Conservation (phyloP, 768 basidiomycete genomes). For the Crassisporium funariophilum region DNA sequence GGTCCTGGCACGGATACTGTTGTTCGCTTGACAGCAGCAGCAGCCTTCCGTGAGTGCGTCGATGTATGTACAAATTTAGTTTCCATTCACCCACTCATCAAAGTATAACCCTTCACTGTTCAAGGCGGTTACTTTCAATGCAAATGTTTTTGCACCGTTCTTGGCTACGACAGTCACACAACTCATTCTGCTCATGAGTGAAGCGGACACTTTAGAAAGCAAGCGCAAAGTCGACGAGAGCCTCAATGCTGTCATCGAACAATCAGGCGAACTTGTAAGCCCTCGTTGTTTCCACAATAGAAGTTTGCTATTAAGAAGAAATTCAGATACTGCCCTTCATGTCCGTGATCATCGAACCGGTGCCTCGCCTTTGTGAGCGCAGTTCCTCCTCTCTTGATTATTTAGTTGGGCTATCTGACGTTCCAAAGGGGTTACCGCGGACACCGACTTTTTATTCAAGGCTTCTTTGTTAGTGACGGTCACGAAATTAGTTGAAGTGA, state of each 20-base stretch:
- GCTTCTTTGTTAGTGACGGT: constrained; percentile 68
- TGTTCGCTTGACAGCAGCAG: constrained; percentile 83
- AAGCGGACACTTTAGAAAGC: constrained; percentile 75
- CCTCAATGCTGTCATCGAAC: constrained; percentile 70
- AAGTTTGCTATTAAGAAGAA: neutral
- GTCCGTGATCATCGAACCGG: constrained; percentile 56
- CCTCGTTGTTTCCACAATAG: neutral
- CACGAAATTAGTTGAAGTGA: constrained; percentile 68
- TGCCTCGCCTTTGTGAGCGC: constrained; percentile 71
- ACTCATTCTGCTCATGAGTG: constrained; percentile 68
- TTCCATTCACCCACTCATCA: neutral
- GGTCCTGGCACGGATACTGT: constrained; percentile 77
- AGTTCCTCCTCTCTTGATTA: neutral
- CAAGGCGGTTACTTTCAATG: constrained; percentile 72
- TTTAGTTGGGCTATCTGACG: too few species aligned
- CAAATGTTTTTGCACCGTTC: constrained; percentile 67
- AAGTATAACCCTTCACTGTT: constrained; percentile 9
- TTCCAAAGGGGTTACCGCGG: constrained; percentile 76
- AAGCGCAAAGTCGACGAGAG: constrained; percentile 73
- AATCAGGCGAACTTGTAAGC: constrained; percentile 43
- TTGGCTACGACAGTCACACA: constrained; percentile 61
- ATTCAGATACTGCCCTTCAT: constrained; percentile 70
- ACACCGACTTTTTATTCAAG: constrained; percentile 73
- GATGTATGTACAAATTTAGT: constrained; percentile 63
- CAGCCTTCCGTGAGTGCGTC: constrained; percentile 78